Percentiles rank a stretch among this genome's conserved stretches.
These are phyloP conservation scores for Coemansia sp. DNA, from an alignment of 192 early-diverging fungal genomes.

Conservation along the genomic window DNA sequence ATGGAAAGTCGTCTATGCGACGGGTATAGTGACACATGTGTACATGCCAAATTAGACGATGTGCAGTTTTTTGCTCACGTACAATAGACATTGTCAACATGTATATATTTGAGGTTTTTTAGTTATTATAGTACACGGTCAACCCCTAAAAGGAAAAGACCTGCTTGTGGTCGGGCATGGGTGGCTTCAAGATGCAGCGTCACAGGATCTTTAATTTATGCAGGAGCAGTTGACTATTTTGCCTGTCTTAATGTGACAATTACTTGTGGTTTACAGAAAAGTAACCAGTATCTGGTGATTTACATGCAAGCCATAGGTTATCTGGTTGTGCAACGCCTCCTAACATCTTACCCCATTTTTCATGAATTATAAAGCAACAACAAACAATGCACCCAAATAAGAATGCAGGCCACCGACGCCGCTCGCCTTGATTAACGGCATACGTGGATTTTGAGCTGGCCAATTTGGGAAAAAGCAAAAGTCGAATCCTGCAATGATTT, in stretches of 20 bases:
- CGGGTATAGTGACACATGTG: not conserved
- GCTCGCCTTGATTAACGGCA: not conserved
- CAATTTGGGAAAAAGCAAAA: not conserved
- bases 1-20: not conserved
- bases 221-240: not conserved
- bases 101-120: no score
- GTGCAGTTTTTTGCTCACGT: not conserved
- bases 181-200: not conserved
- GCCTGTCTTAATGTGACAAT: not conserved
- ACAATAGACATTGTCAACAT: no score
- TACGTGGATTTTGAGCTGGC: not conserved
- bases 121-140: no score
- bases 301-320: not conserved
- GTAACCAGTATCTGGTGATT: not conserved
- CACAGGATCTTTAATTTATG: not conserved
- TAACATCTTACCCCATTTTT: no score
- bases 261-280: not conserved
- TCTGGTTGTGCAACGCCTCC: no score
- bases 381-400: not conserved
- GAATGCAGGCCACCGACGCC: not conserved
- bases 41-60: not conserved
- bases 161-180: no score
- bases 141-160: no score
- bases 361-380: no score
- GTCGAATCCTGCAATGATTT: not conserved